Conservation (phyloP, 177 flowering plant genomes). For the Vitis hybrid region DNA sequence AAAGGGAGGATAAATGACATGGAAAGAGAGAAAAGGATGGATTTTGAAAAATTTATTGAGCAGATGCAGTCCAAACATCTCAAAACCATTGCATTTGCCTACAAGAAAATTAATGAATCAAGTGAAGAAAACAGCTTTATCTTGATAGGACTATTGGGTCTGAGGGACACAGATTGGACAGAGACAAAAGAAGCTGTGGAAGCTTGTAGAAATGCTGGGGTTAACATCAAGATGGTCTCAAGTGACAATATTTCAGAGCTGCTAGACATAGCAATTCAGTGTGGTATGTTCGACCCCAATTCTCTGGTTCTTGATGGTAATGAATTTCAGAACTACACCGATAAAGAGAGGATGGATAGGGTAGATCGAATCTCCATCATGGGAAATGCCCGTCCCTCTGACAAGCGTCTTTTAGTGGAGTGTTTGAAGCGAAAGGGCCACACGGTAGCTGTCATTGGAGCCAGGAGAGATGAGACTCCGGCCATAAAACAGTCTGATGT, state of each 20-base stretch:
- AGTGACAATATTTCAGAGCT: background rate
- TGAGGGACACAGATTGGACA: slow-evolving; percentile 1
- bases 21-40: background rate
- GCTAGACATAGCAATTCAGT: background rate
- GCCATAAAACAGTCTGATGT: slow-evolving; percentile 26
- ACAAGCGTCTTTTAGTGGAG: slow-evolving; percentile 17
- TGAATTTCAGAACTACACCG: background rate
- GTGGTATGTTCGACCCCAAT: background rate
- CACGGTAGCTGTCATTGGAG: slow-evolving; percentile 20
- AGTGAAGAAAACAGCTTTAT: slow-evolving; percentile 5
- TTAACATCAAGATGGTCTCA: background rate
- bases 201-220: slow-evolving; percentile 1
- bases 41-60: background rate
- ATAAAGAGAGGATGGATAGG: slow-evolving; percentile 7
- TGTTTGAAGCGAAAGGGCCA: slow-evolving; percentile 18
- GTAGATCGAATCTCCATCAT: slow-evolving; percentile 11
- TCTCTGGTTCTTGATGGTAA: slow-evolving; percentile 9
- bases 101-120: background rate
- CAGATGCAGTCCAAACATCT: slow-evolving; percentile 10
- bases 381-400: slow-evolving; percentile 8
- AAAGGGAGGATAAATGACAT: slow-evolving; percentile 6
- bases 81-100: slow-evolving; percentile 21
- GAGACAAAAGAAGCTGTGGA: background rate
- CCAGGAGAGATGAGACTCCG: slow-evolving; percentile 15
- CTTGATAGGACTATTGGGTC: slow-evolving; percentile 15